Percentiles rank a stretch among this genome's conserved stretches.
Conservation (phyloP, 495 filamentous ascomycete species). For the Talaromyces thailandensis region DNA sequence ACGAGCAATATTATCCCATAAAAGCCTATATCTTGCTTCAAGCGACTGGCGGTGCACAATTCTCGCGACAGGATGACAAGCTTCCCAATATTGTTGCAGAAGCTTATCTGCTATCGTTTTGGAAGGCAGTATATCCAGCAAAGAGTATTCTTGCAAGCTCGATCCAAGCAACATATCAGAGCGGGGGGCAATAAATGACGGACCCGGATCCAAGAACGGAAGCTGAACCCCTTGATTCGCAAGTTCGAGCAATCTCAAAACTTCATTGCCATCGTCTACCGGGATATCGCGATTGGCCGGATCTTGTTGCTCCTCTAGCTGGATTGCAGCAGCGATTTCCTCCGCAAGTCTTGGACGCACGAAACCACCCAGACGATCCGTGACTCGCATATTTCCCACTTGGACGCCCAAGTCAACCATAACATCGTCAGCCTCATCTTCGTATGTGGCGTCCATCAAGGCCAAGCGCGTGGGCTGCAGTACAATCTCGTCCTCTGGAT, state of each 20-base stretch:
- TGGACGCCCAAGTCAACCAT: conserved; percentile 60
- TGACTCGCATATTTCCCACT: conserved; percentile 62
- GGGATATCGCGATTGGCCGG: neutral
- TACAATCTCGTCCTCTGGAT: neutral
- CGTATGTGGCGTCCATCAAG: conserved; percentile 56
- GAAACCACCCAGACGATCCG: conserved; percentile 55
- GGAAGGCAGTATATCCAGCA: conserved; percentile 49
- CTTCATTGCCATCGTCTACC: neutral
- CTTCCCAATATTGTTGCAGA: conserved; percentile 52
- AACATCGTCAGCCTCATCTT: conserved; percentile 51
- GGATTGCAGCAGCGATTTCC: neutral
- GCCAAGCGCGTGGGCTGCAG: conserved; percentile 32
- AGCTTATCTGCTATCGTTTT: conserved; percentile 42
- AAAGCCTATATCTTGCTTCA: conserved; percentile 47
- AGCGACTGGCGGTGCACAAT: conserved; percentile 58
- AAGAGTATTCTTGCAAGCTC: conserved; percentile 29
- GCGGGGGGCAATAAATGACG: conserved; percentile 47
- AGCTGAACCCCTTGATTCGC: neutral
- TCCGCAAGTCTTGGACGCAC: conserved; percentile 6
- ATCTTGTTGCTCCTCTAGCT: neutral
- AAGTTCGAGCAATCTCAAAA: conserved; percentile 4
- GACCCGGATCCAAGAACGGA: conserved; percentile 35
- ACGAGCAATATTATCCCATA: conserved; percentile 49
- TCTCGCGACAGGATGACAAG: conserved; percentile 57
- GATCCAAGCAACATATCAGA: conserved; percentile 61